These are phyloP conservation scores for Bromus sterilis DNA, from an alignment of 176 grass and related monocot genomes.

Conservation along the genomic window DNA sequence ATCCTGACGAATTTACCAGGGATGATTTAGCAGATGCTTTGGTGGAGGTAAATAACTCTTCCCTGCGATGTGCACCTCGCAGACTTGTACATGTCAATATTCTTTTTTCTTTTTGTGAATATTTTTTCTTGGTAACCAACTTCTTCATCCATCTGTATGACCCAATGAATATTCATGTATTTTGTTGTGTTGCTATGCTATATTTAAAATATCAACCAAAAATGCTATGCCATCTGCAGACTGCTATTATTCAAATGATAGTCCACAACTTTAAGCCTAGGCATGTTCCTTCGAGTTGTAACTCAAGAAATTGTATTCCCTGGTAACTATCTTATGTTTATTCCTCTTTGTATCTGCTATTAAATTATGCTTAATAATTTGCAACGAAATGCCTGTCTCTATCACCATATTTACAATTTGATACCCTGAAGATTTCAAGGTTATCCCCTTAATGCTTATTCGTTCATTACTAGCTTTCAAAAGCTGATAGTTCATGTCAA, in stretches of 20 bases:
- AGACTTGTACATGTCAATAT: background rate
- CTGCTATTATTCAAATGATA: background rate
- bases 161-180: background rate
- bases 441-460: background rate
- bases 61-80: slow-evolving; percentile 22
- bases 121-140: background rate
- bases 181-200: background rate
- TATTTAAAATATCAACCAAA: background rate
- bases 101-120: background rate
- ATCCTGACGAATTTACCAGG: slow-evolving; percentile 73
- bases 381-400: background rate
- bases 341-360: background rate
- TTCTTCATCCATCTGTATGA: background rate
- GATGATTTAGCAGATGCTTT: slow-evolving; percentile 84
- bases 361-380: background rate
- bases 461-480: background rate
- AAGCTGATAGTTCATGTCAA: background rate
- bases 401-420: background rate
- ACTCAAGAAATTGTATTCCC: background rate
- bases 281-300: background rate
- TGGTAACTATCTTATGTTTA: background rate
- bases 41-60: slow-evolving; percentile 59
- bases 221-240: background rate
- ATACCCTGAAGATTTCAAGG: background rate
- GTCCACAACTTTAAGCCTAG: background rate